phyloP scores from a whole-genome alignment of 768 basidiomycete species.

The Phanerochaete sordida region DNA sequence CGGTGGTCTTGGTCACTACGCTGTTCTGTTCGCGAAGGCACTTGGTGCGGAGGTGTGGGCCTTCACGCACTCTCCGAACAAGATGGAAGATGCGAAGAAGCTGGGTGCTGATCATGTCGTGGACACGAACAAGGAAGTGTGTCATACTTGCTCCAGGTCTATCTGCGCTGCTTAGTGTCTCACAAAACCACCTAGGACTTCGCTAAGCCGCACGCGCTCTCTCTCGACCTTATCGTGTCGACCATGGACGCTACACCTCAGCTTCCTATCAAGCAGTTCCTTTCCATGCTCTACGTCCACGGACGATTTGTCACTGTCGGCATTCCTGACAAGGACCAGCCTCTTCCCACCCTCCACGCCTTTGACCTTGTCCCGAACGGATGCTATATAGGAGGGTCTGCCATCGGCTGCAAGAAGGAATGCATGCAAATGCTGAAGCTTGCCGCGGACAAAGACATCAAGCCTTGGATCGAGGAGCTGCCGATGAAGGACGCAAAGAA shows the following conservation, averaged over 20 bases:
- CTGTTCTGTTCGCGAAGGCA: slow-evolving; percentile 45
- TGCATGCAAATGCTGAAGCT: slow-evolving; percentile 55
- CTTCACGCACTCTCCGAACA: slow-evolving; percentile 51
- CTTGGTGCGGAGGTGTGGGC: slow-evolving; percentile 56
- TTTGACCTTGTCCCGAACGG: slow-evolving; percentile 30
- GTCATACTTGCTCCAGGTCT: neutral
- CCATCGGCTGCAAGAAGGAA: slow-evolving; percentile 58
- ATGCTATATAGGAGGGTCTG: slow-evolving; percentile 22
- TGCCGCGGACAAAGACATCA: slow-evolving; percentile 49
- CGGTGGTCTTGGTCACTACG: slow-evolving; percentile 49
- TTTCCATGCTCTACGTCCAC: slow-evolving; percentile 46
- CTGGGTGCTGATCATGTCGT: slow-evolving; percentile 56
- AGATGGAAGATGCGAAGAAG: slow-evolving; percentile 52
- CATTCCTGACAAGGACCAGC: slow-evolving; percentile 46
- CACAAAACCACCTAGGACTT: slow-evolving; percentile 34
- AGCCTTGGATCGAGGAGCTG: slow-evolving; percentile 39
- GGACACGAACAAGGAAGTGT: slow-evolving; percentile 35
- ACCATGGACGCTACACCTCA: slow-evolving; percentile 19
- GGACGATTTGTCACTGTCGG: slow-evolving; percentile 58
- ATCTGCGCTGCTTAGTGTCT: neutral
- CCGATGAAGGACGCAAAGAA: slow-evolving; percentile 45
- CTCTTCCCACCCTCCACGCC: slow-evolving; percentile 20
- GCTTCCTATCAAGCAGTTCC: slow-evolving; percentile 25
- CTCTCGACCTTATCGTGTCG: slow-evolving; percentile 48
- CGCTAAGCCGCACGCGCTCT: slow-evolving; percentile 30